Percentiles rank a stretch among this genome's conserved stretches.
phyloP scores from a whole-genome alignment of 768 basidiomycete species.

The Boletus rufocinnamomeus region DNA sequence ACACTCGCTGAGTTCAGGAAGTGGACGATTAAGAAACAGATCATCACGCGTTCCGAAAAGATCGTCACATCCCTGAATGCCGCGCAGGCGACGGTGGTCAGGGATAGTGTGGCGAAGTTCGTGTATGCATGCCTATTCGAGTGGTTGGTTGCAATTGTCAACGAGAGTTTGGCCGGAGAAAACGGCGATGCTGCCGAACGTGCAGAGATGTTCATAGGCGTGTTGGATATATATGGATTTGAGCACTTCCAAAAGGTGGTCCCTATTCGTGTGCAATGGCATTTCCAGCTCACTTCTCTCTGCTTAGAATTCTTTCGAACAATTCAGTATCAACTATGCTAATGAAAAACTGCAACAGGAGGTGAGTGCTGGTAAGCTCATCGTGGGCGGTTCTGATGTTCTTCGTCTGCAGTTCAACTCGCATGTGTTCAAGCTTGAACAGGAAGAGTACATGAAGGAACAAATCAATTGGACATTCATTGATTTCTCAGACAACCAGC shows the following conservation, averaged over 20 bases:
- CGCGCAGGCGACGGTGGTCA: slow-evolving; percentile 88
- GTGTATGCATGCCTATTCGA: slow-evolving; percentile 99
- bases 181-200: slow-evolving; percentile 85
- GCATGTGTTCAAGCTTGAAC: slow-evolving; percentile 98
- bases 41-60: slow-evolving; percentile 92
- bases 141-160: slow-evolving; percentile 96
- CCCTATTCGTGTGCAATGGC: neutral
- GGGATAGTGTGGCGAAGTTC: slow-evolving; percentile 97
- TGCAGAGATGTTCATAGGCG: slow-evolving; percentile 99
- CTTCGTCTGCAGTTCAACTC: slow-evolving; percentile 80
- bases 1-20: slow-evolving; percentile 93
- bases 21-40: slow-evolving; percentile 98
- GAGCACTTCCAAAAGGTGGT: slow-evolving; percentile 94
- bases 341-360: slow-evolving; percentile 98
- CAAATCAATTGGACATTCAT: slow-evolving; percentile 99
- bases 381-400: slow-evolving; percentile 15
- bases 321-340: slow-evolving; percentile 99
- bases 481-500: slow-evolving; percentile 98
- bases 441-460: slow-evolving; percentile 98
- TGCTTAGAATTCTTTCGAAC: slow-evolving; percentile 83
- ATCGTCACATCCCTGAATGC: slow-evolving; percentile 86
- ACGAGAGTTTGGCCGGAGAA: slow-evolving; percentile 96
- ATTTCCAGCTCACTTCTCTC: slow-evolving; percentile 6
- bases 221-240: slow-evolving; percentile 96
- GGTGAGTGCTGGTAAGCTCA: slow-evolving; percentile 44